phyloP scores from a whole-genome alignment of 202 grass and related monocot genomes.

The Schoenoplectus tabernaemontani region DNA sequence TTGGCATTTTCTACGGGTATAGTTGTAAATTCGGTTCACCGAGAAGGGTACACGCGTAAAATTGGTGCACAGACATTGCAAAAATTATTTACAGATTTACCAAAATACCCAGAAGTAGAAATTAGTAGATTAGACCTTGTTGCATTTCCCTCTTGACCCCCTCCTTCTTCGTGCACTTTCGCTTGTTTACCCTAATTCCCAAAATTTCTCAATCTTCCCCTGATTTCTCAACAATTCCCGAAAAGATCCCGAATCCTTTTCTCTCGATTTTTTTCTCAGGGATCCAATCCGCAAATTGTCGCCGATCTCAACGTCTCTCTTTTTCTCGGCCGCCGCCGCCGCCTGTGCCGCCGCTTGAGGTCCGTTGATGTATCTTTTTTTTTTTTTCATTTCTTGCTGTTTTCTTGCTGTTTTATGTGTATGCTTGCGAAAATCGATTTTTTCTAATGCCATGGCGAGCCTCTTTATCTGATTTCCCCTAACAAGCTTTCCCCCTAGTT shows the following conservation, averaged over 20 bases:
- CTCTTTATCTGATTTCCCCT: background rate
- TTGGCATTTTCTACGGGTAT: background rate
- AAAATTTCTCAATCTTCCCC: conserved; percentile 20
- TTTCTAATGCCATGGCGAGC: background rate
- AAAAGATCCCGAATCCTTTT: conserved; percentile 10
- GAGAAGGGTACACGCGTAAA: background rate
- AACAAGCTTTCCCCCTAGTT: too few species aligned
- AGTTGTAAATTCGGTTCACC: background rate
- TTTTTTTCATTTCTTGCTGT: background rate
- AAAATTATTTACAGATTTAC: conserved; percentile 17
- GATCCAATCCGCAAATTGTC: conserved; percentile 7
- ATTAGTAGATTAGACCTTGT: conserved; percentile 25
- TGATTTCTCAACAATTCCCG: conserved; percentile 10
- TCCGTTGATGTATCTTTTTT: background rate
- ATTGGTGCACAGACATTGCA: background rate
- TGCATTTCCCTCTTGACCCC: conserved; percentile 13
- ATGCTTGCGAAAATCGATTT: background rate
- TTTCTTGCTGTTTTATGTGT: background rate
- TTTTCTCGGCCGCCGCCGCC: conserved; percentile 2
- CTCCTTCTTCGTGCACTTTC: conserved; percentile 22
- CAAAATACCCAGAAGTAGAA: conserved; percentile 19
- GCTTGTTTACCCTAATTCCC: conserved; percentile 25
- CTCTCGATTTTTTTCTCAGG: background rate
- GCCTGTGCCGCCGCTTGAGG: background rate
- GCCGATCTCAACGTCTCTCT: background rate